Conservation (phyloP, 2,329 filamentous ascomycete genomes). For the Penicillium sp. region DNA sequence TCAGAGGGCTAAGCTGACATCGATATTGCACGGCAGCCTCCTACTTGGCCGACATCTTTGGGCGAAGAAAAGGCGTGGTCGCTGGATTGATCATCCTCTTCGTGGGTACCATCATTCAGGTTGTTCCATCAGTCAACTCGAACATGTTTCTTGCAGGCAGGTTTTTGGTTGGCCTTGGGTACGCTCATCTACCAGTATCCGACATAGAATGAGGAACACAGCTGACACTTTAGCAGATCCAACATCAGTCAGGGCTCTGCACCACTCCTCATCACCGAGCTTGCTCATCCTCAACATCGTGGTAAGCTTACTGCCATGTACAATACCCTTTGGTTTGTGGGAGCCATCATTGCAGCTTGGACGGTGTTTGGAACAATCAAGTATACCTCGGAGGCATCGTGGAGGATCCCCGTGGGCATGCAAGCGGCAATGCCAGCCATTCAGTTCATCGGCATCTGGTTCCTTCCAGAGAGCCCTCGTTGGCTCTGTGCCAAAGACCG, state of each 20-base stretch:
- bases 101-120: conserved; percentile 21
- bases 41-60: no score
- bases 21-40: no score
- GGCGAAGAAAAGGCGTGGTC: no score
- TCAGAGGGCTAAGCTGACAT: no score
- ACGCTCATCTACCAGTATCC: no score
- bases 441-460: conserved; percentile 13
- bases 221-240: no score
- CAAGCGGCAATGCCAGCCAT: conserved; percentile 10
- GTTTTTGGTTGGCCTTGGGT: conserved; percentile 12
- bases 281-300: no score
- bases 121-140: conserved; percentile 9
- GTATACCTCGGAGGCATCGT: conserved; percentile 10
- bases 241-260: no score
- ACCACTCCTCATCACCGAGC: no score
- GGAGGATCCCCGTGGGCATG: conserved; percentile 13
- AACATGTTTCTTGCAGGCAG: conserved; percentile 16
- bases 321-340: conserved; percentile 22
- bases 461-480: background rate
- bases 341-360: conserved; percentile 18
- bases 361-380: conserved; percentile 17
- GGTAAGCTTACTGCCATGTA: conserved; percentile 24
- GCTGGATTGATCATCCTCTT: conserved; percentile 11
- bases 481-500: no score
- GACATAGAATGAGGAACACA: no score